These are phyloP conservation scores for Oryza officinalis DNA, from an alignment of 176 grass and related monocot genomes.

Conservation along the genomic window DNA sequence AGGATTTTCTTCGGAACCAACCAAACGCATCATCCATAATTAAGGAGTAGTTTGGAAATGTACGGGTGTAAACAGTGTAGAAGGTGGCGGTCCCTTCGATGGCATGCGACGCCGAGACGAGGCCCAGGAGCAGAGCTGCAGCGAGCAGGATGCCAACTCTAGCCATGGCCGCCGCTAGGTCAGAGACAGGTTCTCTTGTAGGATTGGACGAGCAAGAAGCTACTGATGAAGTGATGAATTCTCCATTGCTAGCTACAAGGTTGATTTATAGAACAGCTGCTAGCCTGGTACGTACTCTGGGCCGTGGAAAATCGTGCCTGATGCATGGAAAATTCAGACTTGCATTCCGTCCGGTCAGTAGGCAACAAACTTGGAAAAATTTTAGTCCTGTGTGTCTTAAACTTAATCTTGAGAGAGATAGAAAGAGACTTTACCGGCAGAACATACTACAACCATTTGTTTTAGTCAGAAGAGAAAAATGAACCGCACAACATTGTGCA, in stretches of 20 bases:
- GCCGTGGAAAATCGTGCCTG: constrained; percentile 12
- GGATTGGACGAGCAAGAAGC: neutral
- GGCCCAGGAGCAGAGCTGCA: constrained; percentile 18
- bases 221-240: neutral
- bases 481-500: neutral
- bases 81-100: constrained; percentile 34
- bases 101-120: constrained; percentile 17
- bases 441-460: neutral
- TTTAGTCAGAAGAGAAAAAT: neutral
- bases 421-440: neutral
- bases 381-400: neutral
- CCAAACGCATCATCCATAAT: neutral
- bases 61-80: constrained; percentile 21
- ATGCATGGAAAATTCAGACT: neutral
- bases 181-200: neutral
- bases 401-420: neutral
- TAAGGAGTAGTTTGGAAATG: neutral
- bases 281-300: neutral
- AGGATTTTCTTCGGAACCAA: too few species aligned
- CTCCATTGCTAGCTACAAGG: neutral
- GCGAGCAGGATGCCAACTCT: constrained; percentile 2
- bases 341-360: neutral
- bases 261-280: constrained; percentile 10
- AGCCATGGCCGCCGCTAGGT: neutral
- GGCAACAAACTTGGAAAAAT: neutral